A percentile compares a stretch with the other conserved stretches of the same genome.
phyloP scores from a whole-genome alignment of 2,329 filamentous ascomycete genomes.

The Cordyceps cicadae region DNA sequence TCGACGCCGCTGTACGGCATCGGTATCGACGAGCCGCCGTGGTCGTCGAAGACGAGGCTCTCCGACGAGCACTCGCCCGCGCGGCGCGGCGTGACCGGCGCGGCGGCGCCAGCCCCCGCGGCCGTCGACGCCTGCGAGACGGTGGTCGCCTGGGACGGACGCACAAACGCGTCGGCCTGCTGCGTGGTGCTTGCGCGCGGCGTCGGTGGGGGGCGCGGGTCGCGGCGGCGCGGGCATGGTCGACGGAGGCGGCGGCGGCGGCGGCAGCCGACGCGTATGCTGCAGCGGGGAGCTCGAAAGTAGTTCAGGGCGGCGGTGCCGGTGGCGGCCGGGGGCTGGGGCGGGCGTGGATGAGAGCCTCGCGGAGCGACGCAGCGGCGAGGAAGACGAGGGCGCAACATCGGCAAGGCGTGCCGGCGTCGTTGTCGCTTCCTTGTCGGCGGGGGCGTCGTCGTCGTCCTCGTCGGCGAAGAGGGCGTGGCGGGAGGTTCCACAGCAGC shows the following conservation, averaged over 20 bases:
- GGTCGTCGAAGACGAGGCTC: constrained; percentile 19
- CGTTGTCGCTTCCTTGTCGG: not conserved
- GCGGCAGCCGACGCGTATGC: not conserved
- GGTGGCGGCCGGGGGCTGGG: not conserved
- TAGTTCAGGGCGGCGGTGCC: not conserved
- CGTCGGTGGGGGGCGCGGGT: not conserved
- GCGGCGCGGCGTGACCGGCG: not conserved
- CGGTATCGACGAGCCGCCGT: constrained; percentile 16
- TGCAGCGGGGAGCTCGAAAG: constrained; percentile 12
- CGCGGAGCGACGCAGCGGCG: not conserved
- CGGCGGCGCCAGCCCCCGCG: not conserved
- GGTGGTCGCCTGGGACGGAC: constrained; percentile 30
- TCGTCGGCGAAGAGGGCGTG: constrained; percentile 36
- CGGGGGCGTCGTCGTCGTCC: not conserved
- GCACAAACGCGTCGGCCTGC: constrained; percentile 11
- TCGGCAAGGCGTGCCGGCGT: not conserved
- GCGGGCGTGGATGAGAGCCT: not conserved
- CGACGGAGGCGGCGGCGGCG: constrained; percentile 15
- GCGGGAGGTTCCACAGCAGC: constrained; percentile 48
- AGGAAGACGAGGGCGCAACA: constrained; percentile 13
- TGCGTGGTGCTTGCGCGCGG: not conserved
- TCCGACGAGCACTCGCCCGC: constrained; percentile 4
- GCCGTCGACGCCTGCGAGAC: constrained; percentile 26
- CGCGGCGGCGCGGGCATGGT: constrained; percentile 15
- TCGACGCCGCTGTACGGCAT: constrained; percentile 8